These are phyloP conservation scores for Tylopilus orsonianus DNA, from an alignment of 1,284 basidiomycete species.

Conservation along the genomic window DNA sequence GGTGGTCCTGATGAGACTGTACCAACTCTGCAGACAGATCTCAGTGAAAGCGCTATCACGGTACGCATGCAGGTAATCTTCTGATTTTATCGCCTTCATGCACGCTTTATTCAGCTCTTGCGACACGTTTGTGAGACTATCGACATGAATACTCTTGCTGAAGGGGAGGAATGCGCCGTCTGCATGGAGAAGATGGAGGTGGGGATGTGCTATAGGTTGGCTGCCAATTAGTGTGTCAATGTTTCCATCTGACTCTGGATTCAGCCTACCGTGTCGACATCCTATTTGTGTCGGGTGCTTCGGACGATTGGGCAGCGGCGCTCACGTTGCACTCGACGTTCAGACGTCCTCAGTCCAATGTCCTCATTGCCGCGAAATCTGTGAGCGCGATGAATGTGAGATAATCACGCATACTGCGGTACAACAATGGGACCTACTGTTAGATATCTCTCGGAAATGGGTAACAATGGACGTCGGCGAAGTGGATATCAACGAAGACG, in stretches of 20 bases:
- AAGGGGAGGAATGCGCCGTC: constrained; percentile 46
- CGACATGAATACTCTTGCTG: constrained; percentile 40
- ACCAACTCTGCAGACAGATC: constrained; percentile 7
- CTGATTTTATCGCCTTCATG: neutral
- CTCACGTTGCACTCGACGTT: neutral
- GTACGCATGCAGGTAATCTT: constrained; percentile 2
- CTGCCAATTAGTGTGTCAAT: neutral
- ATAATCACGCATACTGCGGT: constrained; percentile 43
- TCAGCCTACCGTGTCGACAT: constrained; percentile 17
- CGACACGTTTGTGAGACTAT: constrained; percentile 43
- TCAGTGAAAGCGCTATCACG: constrained; percentile 10
- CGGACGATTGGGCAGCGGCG: constrained; percentile 1
- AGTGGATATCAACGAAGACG: constrained; percentile 9
- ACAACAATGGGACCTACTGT: constrained; percentile 49
- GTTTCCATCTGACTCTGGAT: neutral
- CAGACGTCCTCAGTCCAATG: constrained; percentile 32
- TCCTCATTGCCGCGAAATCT: constrained; percentile 40
- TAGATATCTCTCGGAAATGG: constrained; percentile 44
- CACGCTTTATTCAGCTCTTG: constrained; percentile 38
- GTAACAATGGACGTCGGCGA: constrained; percentile 38
- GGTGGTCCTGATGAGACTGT: neutral
- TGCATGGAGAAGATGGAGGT: constrained; percentile 41
- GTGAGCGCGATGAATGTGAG: constrained; percentile 39
- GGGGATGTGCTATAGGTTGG: constrained; percentile 39
- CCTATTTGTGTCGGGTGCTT: constrained; percentile 21